Base-by-base conservation (phyloP, 2,329 filamentous ascomycete species). In the Talaromyces albobiverticillius region DNA sequence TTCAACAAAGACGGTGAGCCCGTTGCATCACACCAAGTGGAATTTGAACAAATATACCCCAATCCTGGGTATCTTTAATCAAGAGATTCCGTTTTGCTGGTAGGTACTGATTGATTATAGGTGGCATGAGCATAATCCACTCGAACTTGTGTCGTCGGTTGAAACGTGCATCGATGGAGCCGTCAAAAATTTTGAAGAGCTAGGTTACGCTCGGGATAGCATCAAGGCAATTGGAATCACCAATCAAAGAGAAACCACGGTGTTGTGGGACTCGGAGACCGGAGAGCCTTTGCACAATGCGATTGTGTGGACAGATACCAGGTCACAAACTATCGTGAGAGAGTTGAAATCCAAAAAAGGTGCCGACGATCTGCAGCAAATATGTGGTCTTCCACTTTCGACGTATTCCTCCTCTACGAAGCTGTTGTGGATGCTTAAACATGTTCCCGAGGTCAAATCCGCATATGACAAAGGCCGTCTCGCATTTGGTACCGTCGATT, bases 321-420 rank as follows among this genome's bases (percentile, higher is more conserved):
- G 91, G 52, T 92, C 89, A 29, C 82, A 84, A 59, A 77, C 80
- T 34, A 77, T 95, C 20, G 89, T 93, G 32, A 83, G 86, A 54
- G 86, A 92, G 61, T 76, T 95, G 47, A 92, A 91, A 71, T 69
- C 77, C 16, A 81, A 79, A 45, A 76, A 83, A 3, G 85, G 81
- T 42, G 85, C 88, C 18, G 84, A 88, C 50, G 77, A 82, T 50
- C 77, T 95, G 38, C 81, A 82, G 54, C 76, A 84, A 41, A 75
- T 88, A 31, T 93, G 88, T 66, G 91, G 91, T 42, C 80, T 95
- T 26, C 90, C 90, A 13, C 78, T 95, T 14, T 94, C 89, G 25
- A 95, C 90, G 32, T 95, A 95, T 68, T 90, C 90, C 0, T 93
- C 89, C 16, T 87, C 88, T 45, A 86, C 90, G 53, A 96, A 95